A percentile compares a stretch with the other conserved stretches of the same genome.
These are phyloP conservation scores for Ormosia emarginata DNA, from an alignment of 306 rosid species.

Conservation along the genomic window DNA sequence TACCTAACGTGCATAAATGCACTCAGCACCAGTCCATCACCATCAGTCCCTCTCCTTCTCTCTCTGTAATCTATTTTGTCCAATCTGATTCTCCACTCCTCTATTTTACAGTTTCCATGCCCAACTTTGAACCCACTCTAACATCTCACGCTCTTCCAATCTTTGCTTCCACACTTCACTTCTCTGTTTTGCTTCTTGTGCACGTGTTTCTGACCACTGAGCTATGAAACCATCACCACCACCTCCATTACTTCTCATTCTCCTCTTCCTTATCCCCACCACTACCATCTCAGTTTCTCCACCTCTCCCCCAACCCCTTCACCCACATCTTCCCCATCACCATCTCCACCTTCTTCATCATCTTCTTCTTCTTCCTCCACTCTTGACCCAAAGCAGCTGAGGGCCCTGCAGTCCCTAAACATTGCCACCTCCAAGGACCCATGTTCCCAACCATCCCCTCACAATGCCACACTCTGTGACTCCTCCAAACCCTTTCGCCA, in stretches of 20 bases:
- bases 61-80: not conserved
- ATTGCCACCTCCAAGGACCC: conserved; percentile 71
- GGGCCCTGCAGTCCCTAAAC: conserved; percentile 75
- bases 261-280: conserved; percentile 6
- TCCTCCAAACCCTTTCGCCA: conserved; percentile 73
- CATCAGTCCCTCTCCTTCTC: not conserved
- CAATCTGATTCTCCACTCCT: not conserved
- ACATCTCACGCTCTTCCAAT: not conserved
- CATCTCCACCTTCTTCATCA: not conserved
- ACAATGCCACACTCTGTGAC: conserved; percentile 69
- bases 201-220: not conserved
- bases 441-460: conserved; percentile 48
- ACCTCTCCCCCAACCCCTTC: conserved; percentile 7
- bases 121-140: conserved; percentile 9
- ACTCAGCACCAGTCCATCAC: too few species aligned
- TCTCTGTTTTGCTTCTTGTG: not conserved
- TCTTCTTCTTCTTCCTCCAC: conserved; percentile 31
- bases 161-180: not conserved
- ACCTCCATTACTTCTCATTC: conserved; percentile 17
- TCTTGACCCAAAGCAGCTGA: conserved; percentile 69
- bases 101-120: conserved; percentile 3
- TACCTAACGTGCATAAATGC: too few species aligned
- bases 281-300: not conserved
- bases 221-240: conserved; percentile 16
- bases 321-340: not conserved